Evolutionary conservation across 352 stramenopile genomes (phyloP).

Genomic region (Globisporangium barbulae): DNA sequence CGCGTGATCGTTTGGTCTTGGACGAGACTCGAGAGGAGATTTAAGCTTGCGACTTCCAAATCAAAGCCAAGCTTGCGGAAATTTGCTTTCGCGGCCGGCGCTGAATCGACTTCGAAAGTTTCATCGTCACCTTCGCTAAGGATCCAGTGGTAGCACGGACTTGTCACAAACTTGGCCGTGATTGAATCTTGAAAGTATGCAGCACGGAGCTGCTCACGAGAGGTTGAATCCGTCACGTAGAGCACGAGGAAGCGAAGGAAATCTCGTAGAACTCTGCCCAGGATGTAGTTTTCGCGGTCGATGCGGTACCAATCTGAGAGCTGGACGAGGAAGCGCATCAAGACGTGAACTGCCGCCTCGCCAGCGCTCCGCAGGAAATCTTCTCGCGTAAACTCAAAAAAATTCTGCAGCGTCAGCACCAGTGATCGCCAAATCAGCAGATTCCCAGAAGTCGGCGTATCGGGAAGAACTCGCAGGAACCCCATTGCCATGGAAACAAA

Average conservation of each 20-base stretch:
- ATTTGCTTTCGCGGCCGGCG: neutral
- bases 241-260: conserved; percentile 9
- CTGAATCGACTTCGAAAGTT: neutral
- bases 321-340: conserved; percentile 9
- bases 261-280: conserved; percentile 14
- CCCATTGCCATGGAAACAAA: conserved; percentile 4
- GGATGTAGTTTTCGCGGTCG: neutral
- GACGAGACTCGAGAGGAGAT: conserved; percentile 8
- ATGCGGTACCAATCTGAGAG: conserved; percentile 10
- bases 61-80: neutral
- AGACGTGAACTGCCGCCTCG: neutral
- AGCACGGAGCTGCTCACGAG: neutral
- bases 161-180: neutral
- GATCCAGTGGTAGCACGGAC: conserved; percentile 13
- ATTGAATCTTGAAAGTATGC: neutral
- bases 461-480: conserved; percentile 7
- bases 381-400: conserved; percentile 1
- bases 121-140: neutral
- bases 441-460: neutral
- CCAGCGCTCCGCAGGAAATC: conserved; percentile 2
- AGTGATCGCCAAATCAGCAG: conserved; percentile 15
- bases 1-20: conserved; percentile 2
- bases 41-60: neutral
- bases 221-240: neutral
- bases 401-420: conserved; percentile 11